Evolutionary conservation across 1,284 basidiomycete species (phyloP), one percentile per base, ranked within the genome.

Genomic region (Caloboletus firmus): DNA sequence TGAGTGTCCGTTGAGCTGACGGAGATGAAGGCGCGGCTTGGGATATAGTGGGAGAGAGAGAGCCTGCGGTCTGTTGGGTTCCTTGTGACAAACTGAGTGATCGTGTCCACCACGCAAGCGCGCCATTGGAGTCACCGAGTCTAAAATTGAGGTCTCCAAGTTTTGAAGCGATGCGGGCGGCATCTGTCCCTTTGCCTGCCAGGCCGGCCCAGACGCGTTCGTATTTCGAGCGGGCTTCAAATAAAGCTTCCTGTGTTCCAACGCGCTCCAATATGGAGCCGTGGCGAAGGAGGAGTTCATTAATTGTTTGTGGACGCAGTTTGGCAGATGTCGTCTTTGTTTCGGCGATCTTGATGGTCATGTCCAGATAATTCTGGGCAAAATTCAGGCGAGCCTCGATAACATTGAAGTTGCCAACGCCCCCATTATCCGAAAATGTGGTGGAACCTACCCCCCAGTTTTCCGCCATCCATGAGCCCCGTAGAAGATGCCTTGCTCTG

Each of bases 381-480:
- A 71, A 75, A 55, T 81, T 78, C 47, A 84, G 68, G 42, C 76
- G 76, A 12, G 81, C 74, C 50, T 87, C 80, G 39, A 84, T 68
- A 54, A 79, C 70, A 45, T 74, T 74, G 54, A 80, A 24, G 24
- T 24, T 71, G 50, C 71, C 69, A 31, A 69, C 66, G 20, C 72
- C 71, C n/a, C 72, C 71, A 31, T 67, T 69, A 22, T 70, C 71
- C 22, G 69, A 69, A 45, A 71, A 66, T 20, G 74, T 66, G 51
- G 73, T 72, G 18, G 78, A 72, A 9, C 84, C 84, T 10, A 79
- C 77, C 8, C 85, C 87, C 85, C 86, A 89, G 61, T 88, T 77
- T 60, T 85, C 80, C 5, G 84, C 82, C 71, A 89, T 85, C 89
- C 89, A 93, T 12, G 91, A 89, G 30, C 80, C 80, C 36, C 91